These are phyloP conservation scores for Boletus pseudopeckii DNA, from an alignment of 768 basidiomycete species.

Conservation along the genomic window DNA sequence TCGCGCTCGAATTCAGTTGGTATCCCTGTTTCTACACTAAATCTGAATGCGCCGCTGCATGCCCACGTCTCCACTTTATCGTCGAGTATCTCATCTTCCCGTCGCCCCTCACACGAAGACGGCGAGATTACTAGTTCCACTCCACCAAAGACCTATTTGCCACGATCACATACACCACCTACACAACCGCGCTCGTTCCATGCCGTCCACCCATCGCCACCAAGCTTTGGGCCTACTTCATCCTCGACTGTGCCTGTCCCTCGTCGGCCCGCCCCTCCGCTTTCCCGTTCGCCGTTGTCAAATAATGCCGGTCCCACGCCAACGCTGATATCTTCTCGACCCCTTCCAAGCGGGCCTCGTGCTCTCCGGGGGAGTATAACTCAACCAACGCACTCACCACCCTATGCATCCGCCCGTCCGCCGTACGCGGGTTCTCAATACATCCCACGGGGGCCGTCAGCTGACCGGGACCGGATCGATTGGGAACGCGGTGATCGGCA, in stretches of 20 bases:
- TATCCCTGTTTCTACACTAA: slow-evolving; percentile 6
- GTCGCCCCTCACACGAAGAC: slow-evolving; percentile 46
- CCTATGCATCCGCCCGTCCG: slow-evolving; percentile 18
- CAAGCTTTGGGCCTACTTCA: slow-evolving; percentile 23
- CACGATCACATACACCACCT: slow-evolving; percentile 43
- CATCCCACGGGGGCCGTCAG: slow-evolving; percentile 49
- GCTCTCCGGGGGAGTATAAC: slow-evolving; percentile 33
- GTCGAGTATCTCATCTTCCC: slow-evolving; percentile 16
- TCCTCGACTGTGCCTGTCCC: slow-evolving; percentile 21
- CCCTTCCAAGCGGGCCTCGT: slow-evolving; percentile 39
- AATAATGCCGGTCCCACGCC: slow-evolving; percentile 18
- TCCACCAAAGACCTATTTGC: slow-evolving; percentile 34
- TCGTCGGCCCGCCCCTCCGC: slow-evolving; percentile 31
- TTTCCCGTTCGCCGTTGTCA: slow-evolving; percentile 30
- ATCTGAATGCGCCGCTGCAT: background rate
- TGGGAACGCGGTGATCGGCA: slow-evolving; percentile 44
- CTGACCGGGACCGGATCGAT: slow-evolving; percentile 47
- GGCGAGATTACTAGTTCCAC: slow-evolving; percentile 47
- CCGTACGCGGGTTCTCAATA: slow-evolving; percentile 31
- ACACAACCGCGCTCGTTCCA: slow-evolving; percentile 48
- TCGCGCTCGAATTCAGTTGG: slow-evolving; percentile 29
- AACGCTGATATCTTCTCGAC: slow-evolving; percentile 29
- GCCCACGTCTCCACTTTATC: background rate
- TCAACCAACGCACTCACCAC: slow-evolving; percentile 20
- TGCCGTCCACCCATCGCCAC: slow-evolving; percentile 23